Conservation (phyloP, 805 yeast genomes). For the Starmerella gropengiesseri region DNA sequence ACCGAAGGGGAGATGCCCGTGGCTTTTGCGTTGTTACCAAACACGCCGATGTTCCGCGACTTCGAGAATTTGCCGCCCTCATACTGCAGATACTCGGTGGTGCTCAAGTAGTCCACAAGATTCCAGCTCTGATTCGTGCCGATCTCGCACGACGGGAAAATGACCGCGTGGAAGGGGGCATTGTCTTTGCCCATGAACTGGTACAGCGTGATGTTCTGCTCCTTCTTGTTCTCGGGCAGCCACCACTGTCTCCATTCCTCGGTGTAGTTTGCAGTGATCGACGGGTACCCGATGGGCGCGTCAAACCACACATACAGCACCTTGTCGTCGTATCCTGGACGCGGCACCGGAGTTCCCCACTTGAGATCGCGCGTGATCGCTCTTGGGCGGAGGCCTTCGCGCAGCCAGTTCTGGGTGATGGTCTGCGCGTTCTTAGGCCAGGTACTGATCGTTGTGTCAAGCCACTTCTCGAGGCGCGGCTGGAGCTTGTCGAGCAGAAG, state of each 20-base stretch:
- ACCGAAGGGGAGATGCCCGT: constrained; percentile 86
- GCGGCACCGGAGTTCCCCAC: constrained; percentile 99
- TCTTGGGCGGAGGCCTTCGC: constrained; percentile 84
- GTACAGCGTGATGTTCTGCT: constrained; percentile 76
- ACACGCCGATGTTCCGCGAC: constrained; percentile 96
- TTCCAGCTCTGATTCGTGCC: constrained; percentile 91
- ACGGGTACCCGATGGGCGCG: constrained; percentile 92
- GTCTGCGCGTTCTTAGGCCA: constrained; percentile 91
- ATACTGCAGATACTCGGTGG: constrained; percentile 94
- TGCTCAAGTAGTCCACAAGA: constrained; percentile 74
- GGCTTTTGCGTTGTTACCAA: constrained; percentile 93
- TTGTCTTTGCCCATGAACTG: constrained; percentile 99
- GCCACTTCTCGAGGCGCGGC: constrained; percentile 63
- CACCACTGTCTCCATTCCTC: constrained; percentile 84
- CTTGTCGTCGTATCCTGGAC: constrained; percentile 72
- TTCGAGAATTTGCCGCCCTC: constrained; percentile 98
- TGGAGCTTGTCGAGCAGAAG: constrained; percentile 76
- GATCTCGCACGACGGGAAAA: constrained; percentile 84
- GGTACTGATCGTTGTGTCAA: constrained; percentile 57
- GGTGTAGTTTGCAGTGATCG: constrained; percentile 90
- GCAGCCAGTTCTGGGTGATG: constrained; percentile 87
- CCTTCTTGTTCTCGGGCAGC: constrained; percentile 44
- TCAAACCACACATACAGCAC: constrained; percentile 98
- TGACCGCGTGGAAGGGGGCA: constrained; percentile 97
- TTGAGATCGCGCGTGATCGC: constrained; percentile 93